These are phyloP conservation scores for Hygrophorus pudorinus DNA, from an alignment of 768 basidiomycete species.

Conservation along the genomic window DNA sequence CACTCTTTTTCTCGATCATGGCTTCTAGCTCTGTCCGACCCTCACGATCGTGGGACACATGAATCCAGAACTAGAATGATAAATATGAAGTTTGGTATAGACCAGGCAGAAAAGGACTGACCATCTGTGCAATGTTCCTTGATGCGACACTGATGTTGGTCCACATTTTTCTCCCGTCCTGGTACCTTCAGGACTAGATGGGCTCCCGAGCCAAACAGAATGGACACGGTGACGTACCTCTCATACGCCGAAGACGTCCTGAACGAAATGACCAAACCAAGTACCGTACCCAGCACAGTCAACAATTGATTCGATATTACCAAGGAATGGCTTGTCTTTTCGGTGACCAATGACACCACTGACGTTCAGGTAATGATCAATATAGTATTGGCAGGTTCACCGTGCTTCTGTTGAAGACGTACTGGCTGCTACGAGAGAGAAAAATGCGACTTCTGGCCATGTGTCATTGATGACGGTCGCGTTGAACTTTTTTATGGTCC, in stretches of 20 bases:
- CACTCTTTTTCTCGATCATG: constrained; percentile 64
- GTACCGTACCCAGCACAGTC: constrained; percentile 65
- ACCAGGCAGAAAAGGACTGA: constrained; percentile 20
- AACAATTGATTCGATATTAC: constrained; percentile 44
- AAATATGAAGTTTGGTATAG: not conserved
- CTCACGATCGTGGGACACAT: constrained; percentile 38
- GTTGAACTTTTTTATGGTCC: constrained; percentile 41
- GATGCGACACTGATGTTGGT: constrained; percentile 47
- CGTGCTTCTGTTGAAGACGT: constrained; percentile 8
- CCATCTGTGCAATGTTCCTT: constrained; percentile 49
- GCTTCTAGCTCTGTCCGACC: constrained; percentile 29
- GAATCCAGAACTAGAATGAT: constrained; percentile 40
- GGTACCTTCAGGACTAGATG: constrained; percentile 31
- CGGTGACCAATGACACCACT: constrained; percentile 53
- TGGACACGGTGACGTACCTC: constrained; percentile 26
- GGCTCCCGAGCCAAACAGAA: not conserved
- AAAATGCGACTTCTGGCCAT: constrained; percentile 57
- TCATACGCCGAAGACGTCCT: constrained; percentile 66
- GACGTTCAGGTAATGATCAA: constrained; percentile 5
- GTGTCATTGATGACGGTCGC: constrained; percentile 57
- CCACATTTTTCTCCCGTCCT: constrained; percentile 67
- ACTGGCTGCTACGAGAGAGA: constrained; percentile 51
- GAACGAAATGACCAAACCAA: constrained; percentile 65
- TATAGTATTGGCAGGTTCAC: not conserved
- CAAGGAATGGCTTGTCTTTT: constrained; percentile 37